These are phyloP conservation scores for Microbotryomycetes sp. DNA, from an alignment of 1,284 basidiomycete genomes.

Conservation along the genomic window DNA sequence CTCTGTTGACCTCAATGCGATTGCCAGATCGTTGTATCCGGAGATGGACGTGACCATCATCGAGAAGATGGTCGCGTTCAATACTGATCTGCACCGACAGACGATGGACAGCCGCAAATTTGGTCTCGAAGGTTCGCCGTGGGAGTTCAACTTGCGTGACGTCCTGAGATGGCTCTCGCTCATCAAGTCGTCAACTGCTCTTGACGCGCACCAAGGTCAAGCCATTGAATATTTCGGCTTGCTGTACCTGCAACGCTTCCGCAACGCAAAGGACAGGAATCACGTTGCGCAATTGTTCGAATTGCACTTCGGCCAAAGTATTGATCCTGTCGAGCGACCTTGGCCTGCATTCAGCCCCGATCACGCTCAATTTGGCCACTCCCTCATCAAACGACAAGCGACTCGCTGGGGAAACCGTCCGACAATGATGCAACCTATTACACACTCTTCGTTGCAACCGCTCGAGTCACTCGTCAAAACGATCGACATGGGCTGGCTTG, in stretches of 20 bases:
- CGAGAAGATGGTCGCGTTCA: constrained; percentile 76
- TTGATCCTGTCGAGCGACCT: constrained; percentile 44
- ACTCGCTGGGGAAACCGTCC: constrained; percentile 21
- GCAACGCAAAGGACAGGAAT: constrained; percentile 58
- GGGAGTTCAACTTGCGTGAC: constrained; percentile 99
- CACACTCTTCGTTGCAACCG: constrained; percentile 59
- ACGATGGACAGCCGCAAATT: constrained; percentile 62
- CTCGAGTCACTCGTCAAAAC: constrained; percentile 72
- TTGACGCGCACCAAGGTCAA: constrained; percentile 51
- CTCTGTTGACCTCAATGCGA: constrained; percentile 65
- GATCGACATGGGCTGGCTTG: constrained; percentile 72
- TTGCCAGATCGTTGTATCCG: constrained; percentile 71
- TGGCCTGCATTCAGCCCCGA: constrained; percentile 51
- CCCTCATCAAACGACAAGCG: constrained; percentile 47
- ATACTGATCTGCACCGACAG: constrained; percentile 62
- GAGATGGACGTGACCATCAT: constrained; percentile 52
- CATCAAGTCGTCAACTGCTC: constrained; percentile 46
- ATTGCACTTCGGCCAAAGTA: constrained; percentile 50
- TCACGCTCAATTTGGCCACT: constrained; percentile 64
- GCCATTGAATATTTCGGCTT: constrained; percentile 60
- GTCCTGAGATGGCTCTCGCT: constrained; percentile 74
- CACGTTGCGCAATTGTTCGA: constrained; percentile 59
- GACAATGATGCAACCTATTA: constrained; percentile 48
- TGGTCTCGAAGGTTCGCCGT: constrained; percentile 78
- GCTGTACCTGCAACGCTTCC: constrained; percentile 81